Conservation (phyloP, 352 stramenopile genomes). For the Globisporangium nagaii region DNA sequence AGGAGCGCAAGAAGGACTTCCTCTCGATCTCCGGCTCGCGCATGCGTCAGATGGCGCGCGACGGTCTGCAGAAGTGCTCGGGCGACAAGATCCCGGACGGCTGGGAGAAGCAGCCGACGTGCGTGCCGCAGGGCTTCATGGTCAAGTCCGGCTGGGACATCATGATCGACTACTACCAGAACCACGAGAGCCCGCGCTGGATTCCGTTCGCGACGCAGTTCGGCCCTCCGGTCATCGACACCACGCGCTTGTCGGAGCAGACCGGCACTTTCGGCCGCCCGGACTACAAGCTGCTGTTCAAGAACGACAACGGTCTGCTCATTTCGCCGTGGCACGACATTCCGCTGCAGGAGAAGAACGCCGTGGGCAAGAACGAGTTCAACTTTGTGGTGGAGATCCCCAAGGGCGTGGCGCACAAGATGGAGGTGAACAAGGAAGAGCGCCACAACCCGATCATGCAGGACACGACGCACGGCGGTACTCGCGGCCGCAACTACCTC, state of each 20-base stretch:
- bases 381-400: constrained; percentile 99
- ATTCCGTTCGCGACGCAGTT: constrained; percentile 79
- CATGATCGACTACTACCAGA: constrained; percentile 98
- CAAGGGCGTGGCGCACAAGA: constrained; percentile 97
- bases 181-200: constrained; percentile 86
- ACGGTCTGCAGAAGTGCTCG: constrained; percentile 91
- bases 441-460: constrained; percentile 97
- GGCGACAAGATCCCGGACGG: constrained; percentile 55
- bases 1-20: constrained; percentile 92
- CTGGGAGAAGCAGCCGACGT: constrained; percentile 85
- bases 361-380: constrained; percentile 52
- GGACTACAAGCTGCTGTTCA: constrained; percentile 75
- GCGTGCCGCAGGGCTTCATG: constrained; percentile 98
- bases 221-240: constrained; percentile 37
- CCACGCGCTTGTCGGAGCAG: constrained; percentile 40
- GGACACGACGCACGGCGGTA: constrained; percentile 95
- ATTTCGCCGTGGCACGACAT: constrained; percentile 99
- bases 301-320: constrained; percentile 55
- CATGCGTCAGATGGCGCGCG: constrained; percentile 94
- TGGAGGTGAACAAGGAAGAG: constrained; percentile 97
- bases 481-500: constrained; percentile 93
- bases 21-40: constrained; percentile 97
- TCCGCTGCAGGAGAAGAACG: constrained; percentile 74
- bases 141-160: constrained; percentile 97
- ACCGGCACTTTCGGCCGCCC: constrained; percentile 61